Evolutionary conservation across 2,329 filamentous ascomycete species (phyloP), one percentile per base, ranked within the genome.

Genomic region (Leptodontidium sp.): DNA sequence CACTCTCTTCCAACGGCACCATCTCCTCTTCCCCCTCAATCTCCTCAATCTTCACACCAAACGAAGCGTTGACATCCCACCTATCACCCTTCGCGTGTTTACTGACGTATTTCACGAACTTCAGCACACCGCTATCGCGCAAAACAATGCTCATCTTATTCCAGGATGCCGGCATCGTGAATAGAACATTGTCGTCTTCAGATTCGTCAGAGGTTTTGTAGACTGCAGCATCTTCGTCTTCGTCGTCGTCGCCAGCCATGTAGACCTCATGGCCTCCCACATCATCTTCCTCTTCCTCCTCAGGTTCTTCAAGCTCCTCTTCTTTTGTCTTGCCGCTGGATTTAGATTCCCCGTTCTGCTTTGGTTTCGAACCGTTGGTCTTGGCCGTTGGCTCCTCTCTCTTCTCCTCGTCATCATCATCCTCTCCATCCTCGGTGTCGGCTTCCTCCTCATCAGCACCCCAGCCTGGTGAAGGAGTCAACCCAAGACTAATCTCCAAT

Each of bases 31-130:
- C 78, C 0, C 77, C 79, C 0, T 79, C 78, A 1, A 79, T 79
- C 6, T 81, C 83, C 1, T 86, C 85, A 47, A 83, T 78, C 68
- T 86, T 86, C 40, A 97, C 90, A 29, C 91, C 93, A 79, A 92
- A 93, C 43, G 89, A 89, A 0, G 90, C 96, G 58, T 89, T 91
- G 61, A 98, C 85, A 81, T 99, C 96, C 93, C 94, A 98, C 53
- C 96, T 86, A 81, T 98, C 96, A 0, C 96, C 96, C 77, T 88
- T 88, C 8, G 96, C 96, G 62, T 86, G 88, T 69, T 85, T 85
- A 80, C 92, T 97, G 26, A 99, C 91, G 79, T 98, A 99, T 84
- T 98, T 99, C 77, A 98, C 94, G 78, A 99, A 99, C 79, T 93
- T 91, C 77, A 99, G 84, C 15, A 92, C 91, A 15, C 93, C 94